phyloP scores from a whole-genome alignment of 805 yeast species.

The Schwanniomyces yamadae region DNA sequence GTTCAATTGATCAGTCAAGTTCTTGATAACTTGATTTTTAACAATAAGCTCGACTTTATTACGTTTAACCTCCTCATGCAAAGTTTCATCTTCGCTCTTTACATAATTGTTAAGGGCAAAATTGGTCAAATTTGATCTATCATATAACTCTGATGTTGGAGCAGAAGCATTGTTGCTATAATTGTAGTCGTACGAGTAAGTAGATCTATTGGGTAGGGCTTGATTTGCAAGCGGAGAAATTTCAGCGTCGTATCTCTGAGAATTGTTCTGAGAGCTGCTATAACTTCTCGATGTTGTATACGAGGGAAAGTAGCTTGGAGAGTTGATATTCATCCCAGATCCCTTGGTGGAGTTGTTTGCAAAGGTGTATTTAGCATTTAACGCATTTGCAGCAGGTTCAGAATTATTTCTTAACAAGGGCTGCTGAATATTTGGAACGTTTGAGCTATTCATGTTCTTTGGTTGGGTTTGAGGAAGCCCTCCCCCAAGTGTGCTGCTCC shows the following conservation, averaged over 20 bases:
- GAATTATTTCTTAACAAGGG: conserved; percentile 5
- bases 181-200: conserved; percentile 8
- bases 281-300: conserved; percentile 6
- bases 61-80: conserved; percentile 28
- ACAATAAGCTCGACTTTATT: conserved; percentile 51
- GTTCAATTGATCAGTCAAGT: conserved; percentile 34
- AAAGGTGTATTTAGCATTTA: background rate
- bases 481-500: too few species aligned
- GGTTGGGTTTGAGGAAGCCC: background rate
- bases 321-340: conserved; percentile 25
- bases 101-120: conserved; percentile 4
- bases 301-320: conserved; percentile 31
- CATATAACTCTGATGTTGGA: conserved; percentile 7
- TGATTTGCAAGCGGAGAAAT: conserved; percentile 2
- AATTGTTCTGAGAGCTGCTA: conserved; percentile 2
- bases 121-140: conserved; percentile 10
- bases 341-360: conserved; percentile 1
- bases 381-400: background rate
- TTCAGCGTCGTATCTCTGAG: conserved; percentile 4
- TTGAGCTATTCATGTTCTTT: background rate
- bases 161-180: conserved; percentile 4
- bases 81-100: conserved; percentile 8
- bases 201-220: conserved; percentile 5
- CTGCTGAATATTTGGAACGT: background rate
- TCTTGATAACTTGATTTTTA: conserved; percentile 47